A percentile compares a stretch with the other conserved stretches of the same genome.
These are phyloP conservation scores for Eucalyptus marginata DNA, from an alignment of 345 rosid species.

Conservation along the genomic window DNA sequence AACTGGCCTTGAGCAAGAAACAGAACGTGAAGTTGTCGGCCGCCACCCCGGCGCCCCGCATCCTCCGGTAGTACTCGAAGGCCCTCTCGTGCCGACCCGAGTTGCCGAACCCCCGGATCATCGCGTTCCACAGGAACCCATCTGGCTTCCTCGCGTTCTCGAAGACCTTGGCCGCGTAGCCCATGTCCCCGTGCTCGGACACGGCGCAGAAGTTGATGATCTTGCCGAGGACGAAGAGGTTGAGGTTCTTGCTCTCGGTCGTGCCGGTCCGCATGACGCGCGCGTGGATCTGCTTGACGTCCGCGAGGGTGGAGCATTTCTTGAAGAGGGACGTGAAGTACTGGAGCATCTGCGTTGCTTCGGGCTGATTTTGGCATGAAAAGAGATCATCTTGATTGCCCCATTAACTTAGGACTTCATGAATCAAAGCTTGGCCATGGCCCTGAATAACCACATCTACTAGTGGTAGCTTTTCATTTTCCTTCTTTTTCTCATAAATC, in stretches of 20 bases:
- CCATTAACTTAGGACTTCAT: background rate
- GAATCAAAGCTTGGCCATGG: background rate
- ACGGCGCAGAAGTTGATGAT: slow-evolving; percentile 20
- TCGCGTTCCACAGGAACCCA: slow-evolving; percentile 36
- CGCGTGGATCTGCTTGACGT: slow-evolving; percentile 18
- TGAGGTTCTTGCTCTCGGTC: background rate
- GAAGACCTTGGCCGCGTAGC: slow-evolving; percentile 15
- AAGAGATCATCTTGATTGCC: background rate
- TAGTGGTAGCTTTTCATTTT: background rate
- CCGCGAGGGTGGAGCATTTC: slow-evolving; percentile 11
- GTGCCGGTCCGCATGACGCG: slow-evolving; percentile 7
- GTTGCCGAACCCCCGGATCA: slow-evolving; percentile 27
- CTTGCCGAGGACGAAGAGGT: slow-evolving; percentile 13
- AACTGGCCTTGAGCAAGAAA: slow-evolving; percentile 29
- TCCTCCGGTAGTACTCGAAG: slow-evolving; percentile 6
- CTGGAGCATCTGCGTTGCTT: background rate
- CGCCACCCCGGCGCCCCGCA: slow-evolving; percentile 10
- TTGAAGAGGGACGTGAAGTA: slow-evolving; percentile 11
- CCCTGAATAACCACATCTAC: background rate
- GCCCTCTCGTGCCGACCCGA: background rate
- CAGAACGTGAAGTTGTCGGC: slow-evolving; percentile 32
- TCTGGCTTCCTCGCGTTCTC: slow-evolving; percentile 11
- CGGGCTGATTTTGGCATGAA: background rate
- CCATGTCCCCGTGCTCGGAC: slow-evolving; percentile 22
- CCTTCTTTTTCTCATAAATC: background rate